phyloP scores from a whole-genome alignment of 2,329 filamentous ascomycete genomes.

The Epichloe brachyelytri region DNA sequence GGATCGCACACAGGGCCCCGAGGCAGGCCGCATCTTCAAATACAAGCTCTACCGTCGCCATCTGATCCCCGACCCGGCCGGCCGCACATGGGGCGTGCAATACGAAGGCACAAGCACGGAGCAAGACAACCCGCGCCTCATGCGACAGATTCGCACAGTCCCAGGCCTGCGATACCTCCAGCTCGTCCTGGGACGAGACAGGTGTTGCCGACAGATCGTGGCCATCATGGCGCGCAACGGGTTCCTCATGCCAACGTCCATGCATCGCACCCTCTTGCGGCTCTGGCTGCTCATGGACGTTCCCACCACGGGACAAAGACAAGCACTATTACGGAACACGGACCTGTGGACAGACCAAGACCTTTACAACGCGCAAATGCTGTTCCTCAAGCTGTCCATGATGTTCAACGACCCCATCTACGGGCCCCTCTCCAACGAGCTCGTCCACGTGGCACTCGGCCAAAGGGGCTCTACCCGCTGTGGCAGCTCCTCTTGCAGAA shows the following conservation, averaged over 20 bases:
- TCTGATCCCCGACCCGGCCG: constrained; percentile 47
- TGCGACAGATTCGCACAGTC: constrained; percentile 31
- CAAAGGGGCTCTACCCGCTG: constrained; percentile 42
- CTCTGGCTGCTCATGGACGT: constrained; percentile 65
- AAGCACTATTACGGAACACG: constrained; percentile 37
- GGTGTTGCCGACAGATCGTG: constrained; percentile 48
- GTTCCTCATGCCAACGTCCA: constrained; percentile 38
- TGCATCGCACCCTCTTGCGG: constrained; percentile 41
- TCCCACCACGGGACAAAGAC: constrained; percentile 40
- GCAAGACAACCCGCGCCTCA: constrained; percentile 5
- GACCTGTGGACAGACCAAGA: constrained; percentile 45
- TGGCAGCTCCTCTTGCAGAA: constrained; percentile 47
- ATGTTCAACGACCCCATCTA: constrained; percentile 50
- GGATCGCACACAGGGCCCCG: constrained; percentile 39
- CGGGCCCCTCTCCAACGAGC: constrained; percentile 33
- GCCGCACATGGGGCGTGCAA: constrained; percentile 24
- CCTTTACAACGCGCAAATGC: constrained; percentile 47
- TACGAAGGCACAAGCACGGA: constrained; percentile 3
- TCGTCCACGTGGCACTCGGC: constrained; percentile 46
- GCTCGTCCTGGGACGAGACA: constrained; percentile 49
- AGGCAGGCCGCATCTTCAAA: constrained; percentile 44
- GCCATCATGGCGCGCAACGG: constrained; percentile 44
- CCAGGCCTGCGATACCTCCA: constrained; percentile 55
- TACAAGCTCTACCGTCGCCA: constrained; percentile 45
- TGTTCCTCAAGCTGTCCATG: constrained; percentile 63